Evolutionary conservation across 2,329 filamentous ascomycete genomes (phyloP).

Genomic region (Calycina herbarum): DNA sequence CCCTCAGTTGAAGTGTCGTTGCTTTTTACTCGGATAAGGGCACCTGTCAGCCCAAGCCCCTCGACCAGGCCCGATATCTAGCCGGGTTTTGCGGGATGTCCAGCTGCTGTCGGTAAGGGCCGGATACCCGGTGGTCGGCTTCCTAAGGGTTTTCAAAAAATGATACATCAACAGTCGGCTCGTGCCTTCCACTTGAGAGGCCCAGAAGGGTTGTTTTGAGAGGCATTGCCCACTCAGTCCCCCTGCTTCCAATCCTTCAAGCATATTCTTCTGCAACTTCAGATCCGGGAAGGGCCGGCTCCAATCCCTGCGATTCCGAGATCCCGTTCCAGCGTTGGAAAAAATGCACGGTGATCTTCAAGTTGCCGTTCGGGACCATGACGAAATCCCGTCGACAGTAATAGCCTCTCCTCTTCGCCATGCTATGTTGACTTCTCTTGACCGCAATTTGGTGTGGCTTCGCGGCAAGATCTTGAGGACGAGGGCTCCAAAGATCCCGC

Average conservation of each 20-base stretch:
- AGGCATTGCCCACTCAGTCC: background rate
- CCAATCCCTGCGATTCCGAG: background rate
- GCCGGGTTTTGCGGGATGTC: background rate
- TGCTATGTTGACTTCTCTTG: too few species aligned
- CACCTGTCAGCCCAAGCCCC: background rate
- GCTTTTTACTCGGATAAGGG: constrained; percentile 2
- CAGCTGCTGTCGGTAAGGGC: background rate
- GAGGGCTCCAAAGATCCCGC: background rate
- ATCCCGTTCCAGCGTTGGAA: background rate
- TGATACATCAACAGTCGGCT: background rate
- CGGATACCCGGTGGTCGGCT: background rate
- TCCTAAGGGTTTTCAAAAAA: background rate
- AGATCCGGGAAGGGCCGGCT: background rate
- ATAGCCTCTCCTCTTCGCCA: too few species aligned
- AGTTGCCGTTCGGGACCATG: too few species aligned
- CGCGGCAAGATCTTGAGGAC: background rate
- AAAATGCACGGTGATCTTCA: background rate
- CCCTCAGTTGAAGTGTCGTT: background rate
- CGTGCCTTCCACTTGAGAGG: background rate
- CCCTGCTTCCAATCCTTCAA: constrained; percentile 1
- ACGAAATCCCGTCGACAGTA: too few species aligned
- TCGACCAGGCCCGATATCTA: background rate
- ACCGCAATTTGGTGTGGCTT: too few species aligned
- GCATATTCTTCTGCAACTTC: background rate
- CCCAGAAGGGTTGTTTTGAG: background rate